phyloP scores from a whole-genome alignment of 1,284 basidiomycete species.

The Ceratobasidium theobromae region DNA sequence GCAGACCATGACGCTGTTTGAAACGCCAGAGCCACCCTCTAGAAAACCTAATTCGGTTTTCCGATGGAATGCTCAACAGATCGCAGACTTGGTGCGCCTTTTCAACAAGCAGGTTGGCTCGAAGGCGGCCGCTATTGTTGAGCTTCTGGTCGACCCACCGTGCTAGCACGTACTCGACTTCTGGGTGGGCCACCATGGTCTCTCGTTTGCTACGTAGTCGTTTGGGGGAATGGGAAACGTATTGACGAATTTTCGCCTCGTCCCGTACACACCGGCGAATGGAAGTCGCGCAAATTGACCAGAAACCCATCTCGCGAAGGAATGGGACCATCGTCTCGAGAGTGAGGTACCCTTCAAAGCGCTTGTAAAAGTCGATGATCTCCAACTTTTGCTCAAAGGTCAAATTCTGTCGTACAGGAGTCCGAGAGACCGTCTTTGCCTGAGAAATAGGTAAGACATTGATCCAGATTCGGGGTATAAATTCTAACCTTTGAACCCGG shows the following conservation, averaged over 20 bases:
- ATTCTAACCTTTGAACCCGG: neutral
- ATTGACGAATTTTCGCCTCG: neutral
- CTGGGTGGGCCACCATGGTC: slow-evolving; percentile 39
- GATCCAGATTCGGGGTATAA: neutral
- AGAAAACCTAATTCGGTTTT: neutral
- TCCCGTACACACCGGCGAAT: neutral
- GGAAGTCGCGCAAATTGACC: neutral
- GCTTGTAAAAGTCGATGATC: neutral
- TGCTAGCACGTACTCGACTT: slow-evolving; percentile 43
- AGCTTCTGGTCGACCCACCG: slow-evolving; percentile 44
- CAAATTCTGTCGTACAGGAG: neutral
- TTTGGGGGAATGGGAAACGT: neutral
- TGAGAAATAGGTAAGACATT: neutral
- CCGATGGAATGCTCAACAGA: neutral
- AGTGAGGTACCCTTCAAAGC: neutral
- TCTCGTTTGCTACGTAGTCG: neutral
- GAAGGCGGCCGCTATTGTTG: slow-evolving; percentile 11
- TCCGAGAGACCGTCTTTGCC: neutral
- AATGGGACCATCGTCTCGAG: neutral
- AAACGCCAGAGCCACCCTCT: neutral
- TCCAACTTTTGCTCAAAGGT: slow-evolving; percentile 2
- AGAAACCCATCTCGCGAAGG: neutral
- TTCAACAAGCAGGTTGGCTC: neutral
- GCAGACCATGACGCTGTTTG: neutral
- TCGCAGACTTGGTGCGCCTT: neutral